Evolutionary conservation across 2,329 filamentous ascomycete species (phyloP).

Genomic region (Paraconiothyrium brasiliense): DNA sequence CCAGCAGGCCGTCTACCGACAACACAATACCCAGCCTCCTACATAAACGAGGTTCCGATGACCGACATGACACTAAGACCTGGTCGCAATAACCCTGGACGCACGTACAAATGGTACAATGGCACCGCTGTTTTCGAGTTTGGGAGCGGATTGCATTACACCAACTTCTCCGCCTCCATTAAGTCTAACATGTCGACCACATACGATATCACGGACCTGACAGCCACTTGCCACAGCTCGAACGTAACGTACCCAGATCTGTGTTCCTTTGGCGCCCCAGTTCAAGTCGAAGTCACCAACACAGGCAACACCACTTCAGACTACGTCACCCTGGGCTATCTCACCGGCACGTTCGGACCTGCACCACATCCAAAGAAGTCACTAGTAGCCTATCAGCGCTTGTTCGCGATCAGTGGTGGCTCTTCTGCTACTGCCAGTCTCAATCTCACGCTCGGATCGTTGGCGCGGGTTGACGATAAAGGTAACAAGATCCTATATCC

Average conservation of each 20-base stretch:
- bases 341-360: constrained; percentile 60
- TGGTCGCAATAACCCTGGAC: constrained; percentile 56
- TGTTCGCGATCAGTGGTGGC: constrained; percentile 51
- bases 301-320: constrained; percentile 59
- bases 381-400: constrained; percentile 61
- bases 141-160: constrained; percentile 68
- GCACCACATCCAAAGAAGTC: constrained; percentile 63
- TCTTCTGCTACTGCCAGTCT: constrained; percentile 46
- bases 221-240: constrained; percentile 45
- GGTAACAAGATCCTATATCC: constrained; percentile 65
- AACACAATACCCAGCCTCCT: constrained; percentile 65
- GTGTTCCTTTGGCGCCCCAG: constrained; percentile 50
- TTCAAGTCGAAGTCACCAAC: constrained; percentile 58
- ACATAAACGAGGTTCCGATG: constrained; percentile 59
- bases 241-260: constrained; percentile 28
- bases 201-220: constrained; percentile 49
- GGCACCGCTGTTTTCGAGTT: constrained; percentile 61
- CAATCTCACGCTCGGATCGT: constrained; percentile 58
- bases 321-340: constrained; percentile 63
- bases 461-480: constrained; percentile 60
- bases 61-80: constrained; percentile 66
- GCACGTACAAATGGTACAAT: constrained; percentile 64
- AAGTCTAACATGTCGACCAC: constrained; percentile 13
- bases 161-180: constrained; percentile 56
- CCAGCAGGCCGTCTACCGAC: constrained; percentile 65